Base-by-base conservation (phyloP, 345 rosid species). In the Sapria himalayana region DNA sequence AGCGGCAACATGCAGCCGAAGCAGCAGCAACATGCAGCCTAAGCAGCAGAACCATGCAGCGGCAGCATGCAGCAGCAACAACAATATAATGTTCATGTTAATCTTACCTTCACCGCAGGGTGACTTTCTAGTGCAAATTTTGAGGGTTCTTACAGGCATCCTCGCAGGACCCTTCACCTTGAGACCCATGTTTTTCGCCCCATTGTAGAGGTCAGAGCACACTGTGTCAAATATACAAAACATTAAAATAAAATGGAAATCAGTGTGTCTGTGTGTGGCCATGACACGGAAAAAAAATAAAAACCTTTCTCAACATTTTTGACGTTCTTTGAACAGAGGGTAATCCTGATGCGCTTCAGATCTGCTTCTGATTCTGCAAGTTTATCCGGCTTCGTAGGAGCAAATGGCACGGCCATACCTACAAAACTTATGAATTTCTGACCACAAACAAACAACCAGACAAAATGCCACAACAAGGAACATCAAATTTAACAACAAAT, bases 71-170 rank as follows among this genome's bases (percentile, higher is more conserved):
- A n/a, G n/a, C n/a, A n/a, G n/a, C n/a, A n/a, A n/a, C n/a, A n/a
- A n/a, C n/a, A n/a, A n/a, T n/a, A n/a, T n/a, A n/a, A n/a, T n/a
- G n/a, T n/a, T n/a, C n/a, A n/a, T n/a, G n/a, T n/a, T n/a, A n/a
- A n/a, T n/a, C n/a, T n/a, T 66, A 67, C 79, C 79, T 72, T 72
- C 78, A 53, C 78, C 74, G 57, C 74, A 68, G 16, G 78, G 75
- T 9, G 74, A 50, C 51, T 72, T 72, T 55, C 78, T 62, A 24
- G 78, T 72, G 5, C 74, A 67, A 22, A 72, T 68, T 41, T 59
- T 48, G 49, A 72, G 78, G 60, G 61, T 67, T 52, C 66, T 71
- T 19, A 73, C 66, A 0, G 77, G 77, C 61, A 71, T 71, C 32
- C 73, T 71, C 53, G 66, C 77, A 2, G 73, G 77, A 45, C 77